Evolutionary conservation across 345 rosid species (phyloP), one percentile per base, ranked within the genome.

Genomic region (Ricinus communis): DNA sequence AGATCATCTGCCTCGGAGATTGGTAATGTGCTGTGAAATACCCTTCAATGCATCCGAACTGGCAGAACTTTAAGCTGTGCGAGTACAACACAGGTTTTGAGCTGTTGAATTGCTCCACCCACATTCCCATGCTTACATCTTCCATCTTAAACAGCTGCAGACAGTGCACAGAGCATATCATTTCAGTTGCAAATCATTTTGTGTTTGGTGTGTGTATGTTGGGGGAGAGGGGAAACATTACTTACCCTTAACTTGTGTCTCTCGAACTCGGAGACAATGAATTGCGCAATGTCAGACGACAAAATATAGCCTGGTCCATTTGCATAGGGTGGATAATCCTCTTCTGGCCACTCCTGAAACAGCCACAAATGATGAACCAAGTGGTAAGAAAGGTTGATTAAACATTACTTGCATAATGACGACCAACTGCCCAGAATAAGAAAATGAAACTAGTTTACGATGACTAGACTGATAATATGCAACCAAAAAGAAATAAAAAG

Each of bases 81-180:
- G 80, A 66, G 62, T 88, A 92, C 66, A 85, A 89, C 62, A 95
- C 97, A 0, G 93, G 80, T 65, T 85, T 90, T 38, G 96, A 38
- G 72, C 81, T 81, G 84, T 95, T 92, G 77, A 92, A 95, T 71
- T 85, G 87, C 88, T 89, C 96, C 65, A 95, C 97, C 99, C 97
- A 95, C 99, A 95, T 86, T 84, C 99, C 99, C 84, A 95, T 85
- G 45, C 99, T 95, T 77, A 95, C 97, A 46, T 95, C 99, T 77
- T 95, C 99, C 99, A 94, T 94, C 88, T 94, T 94, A 79, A 92
- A 94, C 79, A 94, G 41, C 98, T 94, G 91, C 78, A 79, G 18
- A 68, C 9, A 55, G 65, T 51, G 4, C 3, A 24, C 14, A 25
- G 38, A 14, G 28, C 16, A 53, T 64, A 66, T 51, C 9, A 36